phyloP scores from a whole-genome alignment of 345 rosid species.

The Populus davidiana region DNA sequence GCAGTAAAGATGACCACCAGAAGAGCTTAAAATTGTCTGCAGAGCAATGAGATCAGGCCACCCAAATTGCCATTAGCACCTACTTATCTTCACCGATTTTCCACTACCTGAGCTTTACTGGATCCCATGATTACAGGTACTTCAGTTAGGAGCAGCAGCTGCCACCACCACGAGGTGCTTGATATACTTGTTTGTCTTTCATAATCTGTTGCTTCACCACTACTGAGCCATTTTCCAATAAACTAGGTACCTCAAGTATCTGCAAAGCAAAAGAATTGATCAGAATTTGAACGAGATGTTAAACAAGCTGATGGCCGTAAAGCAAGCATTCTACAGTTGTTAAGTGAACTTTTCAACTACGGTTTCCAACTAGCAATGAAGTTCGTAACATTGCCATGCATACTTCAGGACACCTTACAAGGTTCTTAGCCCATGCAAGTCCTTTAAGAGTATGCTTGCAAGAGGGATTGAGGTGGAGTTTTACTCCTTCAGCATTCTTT shows the following conservation, averaged over 20 bases:
- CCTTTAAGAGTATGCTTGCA: too few species aligned
- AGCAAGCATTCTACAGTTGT: background rate
- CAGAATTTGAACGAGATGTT: background rate
- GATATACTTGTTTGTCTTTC: constrained; percentile 41
- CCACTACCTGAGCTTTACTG: background rate
- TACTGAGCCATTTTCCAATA: constrained; percentile 72
- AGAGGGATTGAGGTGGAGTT: too few species aligned
- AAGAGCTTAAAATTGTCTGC: background rate
- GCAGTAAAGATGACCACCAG: background rate
- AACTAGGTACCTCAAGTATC: constrained; percentile 75
- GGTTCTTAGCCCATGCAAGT: too few species aligned
- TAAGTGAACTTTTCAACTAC: background rate
- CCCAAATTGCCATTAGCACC: background rate
- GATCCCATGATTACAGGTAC: background rate
- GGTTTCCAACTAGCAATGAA: too few species aligned
- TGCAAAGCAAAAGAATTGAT: constrained; percentile 17
- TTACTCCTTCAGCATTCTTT: too few species aligned
- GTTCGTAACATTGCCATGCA: too few species aligned
- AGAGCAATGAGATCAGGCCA: background rate
- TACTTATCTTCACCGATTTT: background rate
- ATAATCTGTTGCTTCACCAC: constrained; percentile 48
- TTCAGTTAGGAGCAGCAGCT: constrained; percentile 50
- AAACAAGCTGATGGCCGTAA: background rate
- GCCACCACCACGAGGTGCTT: constrained; percentile 28
- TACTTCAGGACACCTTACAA: too few species aligned